Percentiles rank a stretch among this genome's conserved stretches.
These are phyloP conservation scores for Eucalyptus urophylla DNA, from an alignment of 345 rosid species.

Conservation along the genomic window DNA sequence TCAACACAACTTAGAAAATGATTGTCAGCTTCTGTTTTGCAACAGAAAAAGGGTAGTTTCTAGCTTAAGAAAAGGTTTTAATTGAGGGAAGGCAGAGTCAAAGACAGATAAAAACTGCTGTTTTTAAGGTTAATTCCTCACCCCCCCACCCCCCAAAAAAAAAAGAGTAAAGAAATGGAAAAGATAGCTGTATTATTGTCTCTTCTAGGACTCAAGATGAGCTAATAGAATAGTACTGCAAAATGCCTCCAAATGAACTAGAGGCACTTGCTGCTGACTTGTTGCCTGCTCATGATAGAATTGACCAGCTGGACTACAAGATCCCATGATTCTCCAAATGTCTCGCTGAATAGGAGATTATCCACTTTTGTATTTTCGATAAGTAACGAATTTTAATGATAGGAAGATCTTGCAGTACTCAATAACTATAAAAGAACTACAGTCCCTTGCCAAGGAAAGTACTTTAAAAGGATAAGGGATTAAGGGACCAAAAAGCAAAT, in stretches of 20 bases:
- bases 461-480: not conserved
- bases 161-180: not conserved
- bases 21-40: not conserved
- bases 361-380: not conserved
- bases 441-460: not conserved
- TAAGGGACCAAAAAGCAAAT: not conserved
- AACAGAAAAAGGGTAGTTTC: not conserved
- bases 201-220: not conserved
- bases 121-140: not conserved
- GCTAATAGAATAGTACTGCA: not conserved
- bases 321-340: not conserved
- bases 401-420: not conserved
- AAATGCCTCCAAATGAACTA: not conserved
- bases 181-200: not conserved
- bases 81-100: not conserved
- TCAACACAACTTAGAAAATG: not conserved
- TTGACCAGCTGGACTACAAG: not conserved
- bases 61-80: not conserved
- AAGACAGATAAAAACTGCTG: not conserved
- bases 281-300: not conserved
- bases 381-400: not conserved
- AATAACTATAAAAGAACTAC: not conserved
- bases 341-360: not conserved
- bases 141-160: not conserved
- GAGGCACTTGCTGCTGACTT: not conserved